A percentile compares a stretch with the other conserved stretches of the same genome.
Evolutionary conservation across 1,139 yeast genomes (phyloP).

Genomic region (Saccharomyces uvarum): DNA sequence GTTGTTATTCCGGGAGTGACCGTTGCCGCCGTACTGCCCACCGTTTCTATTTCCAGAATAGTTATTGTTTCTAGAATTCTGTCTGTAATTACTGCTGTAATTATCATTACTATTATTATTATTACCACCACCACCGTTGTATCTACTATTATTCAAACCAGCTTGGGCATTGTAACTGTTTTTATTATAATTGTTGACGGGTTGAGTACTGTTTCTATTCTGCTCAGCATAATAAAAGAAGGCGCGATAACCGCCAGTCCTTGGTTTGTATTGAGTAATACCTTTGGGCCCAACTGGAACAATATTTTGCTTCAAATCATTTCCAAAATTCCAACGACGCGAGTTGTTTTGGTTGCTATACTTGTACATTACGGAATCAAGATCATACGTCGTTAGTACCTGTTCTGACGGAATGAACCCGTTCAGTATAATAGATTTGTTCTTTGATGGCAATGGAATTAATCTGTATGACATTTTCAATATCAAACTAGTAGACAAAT

Average conservation of each 20-base stretch:
- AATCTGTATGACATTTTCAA: conserved; percentile 53
- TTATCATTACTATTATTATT: conserved; percentile 17
- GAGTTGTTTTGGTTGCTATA: conserved; percentile 20
- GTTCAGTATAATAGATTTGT: conserved; percentile 77
- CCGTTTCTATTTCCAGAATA: neutral
- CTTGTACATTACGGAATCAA: conserved; percentile 48
- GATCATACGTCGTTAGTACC: conserved; percentile 62
- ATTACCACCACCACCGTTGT: conserved; percentile 6
- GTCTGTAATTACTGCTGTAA: conserved; percentile 12
- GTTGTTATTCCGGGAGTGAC: neutral
- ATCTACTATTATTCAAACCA: conserved; percentile 6
- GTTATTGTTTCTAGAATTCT: conserved; percentile 12
- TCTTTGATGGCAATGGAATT: conserved; percentile 45
- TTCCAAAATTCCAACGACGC: conserved; percentile 26
- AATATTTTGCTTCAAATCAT: conserved; percentile 25
- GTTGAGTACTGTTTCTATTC: conserved; percentile 19
- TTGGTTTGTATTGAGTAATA: conserved; percentile 34
- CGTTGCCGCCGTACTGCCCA: conserved; percentile 1
- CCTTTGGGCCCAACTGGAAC: conserved; percentile 35
- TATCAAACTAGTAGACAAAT: conserved; percentile 49
- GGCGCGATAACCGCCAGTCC: conserved; percentile 39
- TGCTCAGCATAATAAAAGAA: conserved; percentile 25
- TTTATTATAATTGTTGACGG: conserved; percentile 6
- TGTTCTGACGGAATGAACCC: conserved; percentile 63
- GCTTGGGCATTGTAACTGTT: neutral